phyloP scores from a whole-genome alignment of 495 filamentous ascomycete genomes.

The Viridothelium virens region DNA sequence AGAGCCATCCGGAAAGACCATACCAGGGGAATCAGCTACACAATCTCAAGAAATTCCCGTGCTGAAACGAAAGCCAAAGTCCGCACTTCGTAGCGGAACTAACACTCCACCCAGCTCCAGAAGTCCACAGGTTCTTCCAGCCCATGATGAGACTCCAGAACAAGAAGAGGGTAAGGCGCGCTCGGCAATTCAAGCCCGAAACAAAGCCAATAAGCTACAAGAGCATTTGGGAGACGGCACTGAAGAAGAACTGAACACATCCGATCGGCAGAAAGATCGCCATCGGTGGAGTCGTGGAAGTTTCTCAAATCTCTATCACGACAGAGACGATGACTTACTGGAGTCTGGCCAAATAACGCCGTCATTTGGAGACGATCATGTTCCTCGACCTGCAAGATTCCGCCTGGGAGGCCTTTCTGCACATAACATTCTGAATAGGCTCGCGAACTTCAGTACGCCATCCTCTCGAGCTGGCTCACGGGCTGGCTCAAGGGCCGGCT shows the following conservation, averaged over 20 bases:
- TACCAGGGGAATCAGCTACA: neutral
- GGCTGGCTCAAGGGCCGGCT: neutral
- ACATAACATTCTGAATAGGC: neutral
- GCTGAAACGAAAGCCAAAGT: neutral
- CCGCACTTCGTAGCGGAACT: neutral
- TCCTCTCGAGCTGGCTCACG: neutral
- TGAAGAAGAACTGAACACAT: neutral
- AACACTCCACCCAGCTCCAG: neutral
- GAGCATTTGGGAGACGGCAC: neutral
- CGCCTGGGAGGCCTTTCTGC: neutral
- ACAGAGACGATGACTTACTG: neutral
- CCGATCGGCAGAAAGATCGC: neutral
- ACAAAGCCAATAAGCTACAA: neutral
- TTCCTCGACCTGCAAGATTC: neutral
- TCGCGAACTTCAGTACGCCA: neutral
- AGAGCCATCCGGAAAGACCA: neutral
- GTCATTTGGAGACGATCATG: neutral
- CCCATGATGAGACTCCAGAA: neutral
- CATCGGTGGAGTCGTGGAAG: neutral
- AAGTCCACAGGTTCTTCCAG: neutral
- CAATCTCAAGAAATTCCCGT: neutral
- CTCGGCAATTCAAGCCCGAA: neutral
- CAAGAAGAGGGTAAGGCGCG: neutral
- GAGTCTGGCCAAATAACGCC: conserved; percentile 4
- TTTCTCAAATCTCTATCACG: neutral